phyloP scores from a whole-genome alignment of 345 rosid genomes.

The Camelina hispida region DNA sequence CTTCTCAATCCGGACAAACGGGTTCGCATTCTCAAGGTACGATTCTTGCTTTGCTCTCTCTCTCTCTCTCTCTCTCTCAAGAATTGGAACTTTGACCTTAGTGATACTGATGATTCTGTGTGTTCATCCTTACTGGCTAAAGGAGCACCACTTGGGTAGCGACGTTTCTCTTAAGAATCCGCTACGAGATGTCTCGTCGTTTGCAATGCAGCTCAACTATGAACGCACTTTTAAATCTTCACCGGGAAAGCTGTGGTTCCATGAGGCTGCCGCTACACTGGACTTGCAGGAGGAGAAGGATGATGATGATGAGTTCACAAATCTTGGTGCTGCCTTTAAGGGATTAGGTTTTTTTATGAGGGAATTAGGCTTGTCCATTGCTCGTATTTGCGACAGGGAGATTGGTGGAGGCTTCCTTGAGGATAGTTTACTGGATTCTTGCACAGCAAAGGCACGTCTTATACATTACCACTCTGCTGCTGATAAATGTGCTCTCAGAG shows the following conservation, averaged over 20 bases:
- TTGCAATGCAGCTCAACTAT: slow-evolving; percentile 71
- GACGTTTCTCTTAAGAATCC: slow-evolving; percentile 87
- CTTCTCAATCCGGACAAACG: slow-evolving; percentile 63
- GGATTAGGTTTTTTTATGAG: slow-evolving; percentile 80
- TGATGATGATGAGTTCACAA: slow-evolving; percentile 51
- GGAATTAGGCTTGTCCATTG: slow-evolving; percentile 70
- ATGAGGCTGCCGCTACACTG: slow-evolving; percentile 24
- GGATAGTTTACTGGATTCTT: slow-evolving; percentile 69
- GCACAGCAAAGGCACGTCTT: slow-evolving; percentile 81
- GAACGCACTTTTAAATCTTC: slow-evolving; percentile 44
- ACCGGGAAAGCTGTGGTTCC: slow-evolving; percentile 21
- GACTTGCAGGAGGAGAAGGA: slow-evolving; percentile 42
- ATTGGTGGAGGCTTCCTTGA: slow-evolving; percentile 77
- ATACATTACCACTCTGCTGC: slow-evolving; percentile 81
- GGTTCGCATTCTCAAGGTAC: slow-evolving; percentile 65
- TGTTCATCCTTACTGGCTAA: slow-evolving; percentile 12
- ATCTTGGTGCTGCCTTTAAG: slow-evolving; percentile 61
- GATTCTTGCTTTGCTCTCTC: too few relatives aligned
- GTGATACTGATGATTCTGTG: slow-evolving; percentile 29
- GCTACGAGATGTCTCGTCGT: slow-evolving; percentile 75
- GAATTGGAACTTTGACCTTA: background rate
- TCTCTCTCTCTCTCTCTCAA: too few relatives aligned
- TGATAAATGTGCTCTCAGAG: slow-evolving; percentile 55
- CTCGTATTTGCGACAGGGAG: slow-evolving; percentile 72
- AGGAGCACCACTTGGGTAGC: slow-evolving; percentile 84